Percentiles rank a stretch among this genome's conserved stretches.
Evolutionary conservation across 106 monocot species (phyloP).

Genomic region (Dioscorea alata): DNA sequence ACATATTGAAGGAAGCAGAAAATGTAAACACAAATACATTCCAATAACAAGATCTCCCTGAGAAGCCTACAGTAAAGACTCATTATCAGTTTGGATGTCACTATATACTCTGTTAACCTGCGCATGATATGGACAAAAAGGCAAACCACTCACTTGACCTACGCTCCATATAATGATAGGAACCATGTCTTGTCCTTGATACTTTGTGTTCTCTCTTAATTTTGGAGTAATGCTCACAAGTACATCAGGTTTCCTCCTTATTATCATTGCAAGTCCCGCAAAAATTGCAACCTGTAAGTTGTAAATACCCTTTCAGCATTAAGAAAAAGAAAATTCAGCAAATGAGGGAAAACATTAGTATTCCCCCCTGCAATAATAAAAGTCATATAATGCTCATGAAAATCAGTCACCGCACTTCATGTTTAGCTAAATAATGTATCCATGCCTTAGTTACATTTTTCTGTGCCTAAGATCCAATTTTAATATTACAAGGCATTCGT

Average conservation of each 20-base stretch:
- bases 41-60: constrained; percentile 41
- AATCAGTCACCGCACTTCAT: too few species aligned
- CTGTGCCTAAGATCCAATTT: too few species aligned
- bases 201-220: constrained; percentile 66
- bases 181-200: constrained; percentile 84
- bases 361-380: too few species aligned
- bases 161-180: constrained; percentile 75
- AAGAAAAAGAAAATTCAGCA: too few species aligned
- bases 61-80: constrained; percentile 51
- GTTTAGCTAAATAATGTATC: too few species aligned
- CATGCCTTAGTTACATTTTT: too few species aligned
- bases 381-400: too few species aligned
- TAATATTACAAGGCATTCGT: too few species aligned
- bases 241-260: constrained; percentile 80
- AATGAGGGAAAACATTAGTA: too few species aligned
- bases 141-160: constrained; percentile 54
- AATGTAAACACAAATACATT: constrained; percentile 29
- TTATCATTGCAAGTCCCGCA: constrained; percentile 73
- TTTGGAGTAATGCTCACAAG: constrained; percentile 60
- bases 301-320: background rate
- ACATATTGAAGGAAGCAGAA: constrained; percentile 24
- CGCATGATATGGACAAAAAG: background rate
- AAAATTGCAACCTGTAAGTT: constrained; percentile 82
- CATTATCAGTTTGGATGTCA: background rate
- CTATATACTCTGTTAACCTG: background rate